These are phyloP conservation scores for Suhomyces yuchorum DNA, from an alignment of 1,139 yeast genomes.

Conservation along the genomic window DNA sequence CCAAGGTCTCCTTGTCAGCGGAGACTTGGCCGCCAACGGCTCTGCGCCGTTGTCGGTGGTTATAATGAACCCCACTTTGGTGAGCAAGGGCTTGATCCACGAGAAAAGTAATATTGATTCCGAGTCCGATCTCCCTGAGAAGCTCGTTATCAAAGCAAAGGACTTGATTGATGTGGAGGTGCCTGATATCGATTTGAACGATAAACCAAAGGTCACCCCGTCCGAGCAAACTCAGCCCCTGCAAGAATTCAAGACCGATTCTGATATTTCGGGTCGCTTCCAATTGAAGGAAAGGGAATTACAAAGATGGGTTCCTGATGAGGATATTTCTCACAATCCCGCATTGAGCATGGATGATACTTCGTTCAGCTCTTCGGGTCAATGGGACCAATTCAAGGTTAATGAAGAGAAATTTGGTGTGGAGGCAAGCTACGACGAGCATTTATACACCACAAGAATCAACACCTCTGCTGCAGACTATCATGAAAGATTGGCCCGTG, in stretches of 20 bases:
- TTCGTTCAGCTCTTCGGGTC: slow-evolving; percentile 23
- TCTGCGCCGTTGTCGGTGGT: slow-evolving; percentile 50
- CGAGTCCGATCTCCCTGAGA: slow-evolving; percentile 38
- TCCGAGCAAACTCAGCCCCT: slow-evolving; percentile 8
- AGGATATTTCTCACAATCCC: slow-evolving; percentile 26
- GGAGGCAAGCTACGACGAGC: slow-evolving; percentile 84
- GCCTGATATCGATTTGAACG: slow-evolving; percentile 36
- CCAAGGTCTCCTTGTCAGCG: slow-evolving; percentile 56
- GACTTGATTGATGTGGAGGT: slow-evolving; percentile 68
- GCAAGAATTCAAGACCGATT: slow-evolving; percentile 70
- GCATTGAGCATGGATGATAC: slow-evolving; percentile 44
- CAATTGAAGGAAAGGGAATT: slow-evolving; percentile 66
- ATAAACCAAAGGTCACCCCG: slow-evolving; percentile 3
- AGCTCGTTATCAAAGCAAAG: slow-evolving; percentile 54
- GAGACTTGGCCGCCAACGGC: slow-evolving; percentile 26
- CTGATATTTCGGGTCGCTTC: slow-evolving; percentile 65
- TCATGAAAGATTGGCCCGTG: slow-evolving; percentile 62
- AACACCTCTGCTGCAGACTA: slow-evolving; percentile 77
- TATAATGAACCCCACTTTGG: slow-evolving; percentile 46
- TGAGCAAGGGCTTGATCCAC: slow-evolving; percentile 36
- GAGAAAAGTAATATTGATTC: slow-evolving; percentile 33
- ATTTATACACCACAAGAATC: slow-evolving; percentile 83
- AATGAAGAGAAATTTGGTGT: slow-evolving; percentile 89
- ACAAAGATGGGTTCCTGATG: slow-evolving; percentile 85
- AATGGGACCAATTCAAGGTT: slow-evolving; percentile 94